Conservation (phyloP, 352 stramenopile species). For the Pythium plurisporium region DNA sequence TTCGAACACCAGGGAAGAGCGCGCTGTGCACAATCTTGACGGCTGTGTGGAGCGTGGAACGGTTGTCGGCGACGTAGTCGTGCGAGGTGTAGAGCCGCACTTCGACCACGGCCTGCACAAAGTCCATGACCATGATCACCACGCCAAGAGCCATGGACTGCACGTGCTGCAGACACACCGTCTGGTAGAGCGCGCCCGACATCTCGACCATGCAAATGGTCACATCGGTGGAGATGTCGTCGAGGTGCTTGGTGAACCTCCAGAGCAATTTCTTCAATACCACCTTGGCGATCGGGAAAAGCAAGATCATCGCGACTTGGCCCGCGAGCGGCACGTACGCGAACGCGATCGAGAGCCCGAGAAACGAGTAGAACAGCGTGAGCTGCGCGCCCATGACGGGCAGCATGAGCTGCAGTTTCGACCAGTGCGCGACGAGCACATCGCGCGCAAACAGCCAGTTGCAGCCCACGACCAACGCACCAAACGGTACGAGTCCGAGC, state of each 20-base stretch:
- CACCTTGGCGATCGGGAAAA: slow-evolving; percentile 26
- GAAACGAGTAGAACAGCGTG: slow-evolving; percentile 18
- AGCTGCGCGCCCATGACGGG: slow-evolving; percentile 10
- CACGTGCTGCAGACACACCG: slow-evolving; percentile 27
- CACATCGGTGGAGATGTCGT: slow-evolving; percentile 38
- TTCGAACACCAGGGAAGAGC: neutral
- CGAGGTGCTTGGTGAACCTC: slow-evolving; percentile 29
- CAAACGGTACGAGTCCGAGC: neutral
- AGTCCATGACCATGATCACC: slow-evolving; percentile 16
- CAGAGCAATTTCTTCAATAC: slow-evolving; percentile 25
- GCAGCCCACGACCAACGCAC: neutral
- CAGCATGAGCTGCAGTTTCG: neutral
- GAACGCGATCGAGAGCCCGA: slow-evolving; percentile 27
- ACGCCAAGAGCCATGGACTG: neutral
- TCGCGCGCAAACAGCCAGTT: slow-evolving; percentile 1
- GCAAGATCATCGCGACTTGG: slow-evolving; percentile 25
- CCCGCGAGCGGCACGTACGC: slow-evolving; percentile 10
- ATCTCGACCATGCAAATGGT: slow-evolving; percentile 43
- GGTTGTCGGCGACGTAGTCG: slow-evolving; percentile 14
- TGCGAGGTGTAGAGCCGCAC: slow-evolving; percentile 6
- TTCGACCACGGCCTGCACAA: slow-evolving; percentile 15
- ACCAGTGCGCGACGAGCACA: neutral
- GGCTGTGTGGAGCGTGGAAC: slow-evolving; percentile 7
- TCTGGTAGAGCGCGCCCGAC: slow-evolving; percentile 29
- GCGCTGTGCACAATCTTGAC: slow-evolving; percentile 14